phyloP scores from a whole-genome alignment of 345 rosid genomes.

The Eucalyptus erythrocorys region DNA sequence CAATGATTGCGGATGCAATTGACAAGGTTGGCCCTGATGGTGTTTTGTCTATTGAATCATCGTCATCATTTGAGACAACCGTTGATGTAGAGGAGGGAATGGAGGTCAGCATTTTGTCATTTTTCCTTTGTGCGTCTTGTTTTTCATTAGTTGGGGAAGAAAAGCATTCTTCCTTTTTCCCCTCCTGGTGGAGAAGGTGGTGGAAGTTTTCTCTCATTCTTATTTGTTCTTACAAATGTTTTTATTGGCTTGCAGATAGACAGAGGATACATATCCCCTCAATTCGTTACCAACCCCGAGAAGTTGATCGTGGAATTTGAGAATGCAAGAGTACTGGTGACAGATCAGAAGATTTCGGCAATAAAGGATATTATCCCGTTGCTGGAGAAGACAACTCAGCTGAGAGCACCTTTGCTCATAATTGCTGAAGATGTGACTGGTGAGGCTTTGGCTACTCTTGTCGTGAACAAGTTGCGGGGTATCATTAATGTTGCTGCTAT shows the following conservation, averaged over 20 bases:
- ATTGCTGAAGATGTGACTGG: conserved; percentile 96
- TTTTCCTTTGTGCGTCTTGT: background rate
- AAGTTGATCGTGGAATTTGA: conserved; percentile 85
- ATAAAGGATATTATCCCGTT: conserved; percentile 91
- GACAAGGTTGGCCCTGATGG: conserved; percentile 99
- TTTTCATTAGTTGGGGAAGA: background rate
- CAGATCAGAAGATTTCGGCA: conserved; percentile 90
- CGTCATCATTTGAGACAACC: conserved; percentile 92
- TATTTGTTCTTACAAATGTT: background rate
- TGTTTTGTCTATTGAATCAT: conserved; percentile 93
- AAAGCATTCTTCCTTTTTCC: background rate
- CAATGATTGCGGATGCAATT: conserved; percentile 97
- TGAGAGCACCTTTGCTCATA: conserved; percentile 83
- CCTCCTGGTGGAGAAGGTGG: background rate
- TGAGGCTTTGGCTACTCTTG: conserved; percentile 93
- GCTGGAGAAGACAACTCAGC: conserved; percentile 85
- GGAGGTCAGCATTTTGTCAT: conserved; percentile 40
- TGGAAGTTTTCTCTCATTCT: background rate
- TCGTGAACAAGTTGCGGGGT: conserved; percentile 92
- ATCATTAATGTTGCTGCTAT: conserved; percentile 87
- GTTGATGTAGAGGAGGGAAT: conserved; percentile 98
- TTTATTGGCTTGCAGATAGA: conserved; percentile 45
- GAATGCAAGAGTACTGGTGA: conserved; percentile 83
- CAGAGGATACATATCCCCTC: conserved; percentile 94
- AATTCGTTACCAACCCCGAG: conserved; percentile 90